phyloP scores from a whole-genome alignment of 73 alveolate species.

The Paramecium octaurelia region DNA sequence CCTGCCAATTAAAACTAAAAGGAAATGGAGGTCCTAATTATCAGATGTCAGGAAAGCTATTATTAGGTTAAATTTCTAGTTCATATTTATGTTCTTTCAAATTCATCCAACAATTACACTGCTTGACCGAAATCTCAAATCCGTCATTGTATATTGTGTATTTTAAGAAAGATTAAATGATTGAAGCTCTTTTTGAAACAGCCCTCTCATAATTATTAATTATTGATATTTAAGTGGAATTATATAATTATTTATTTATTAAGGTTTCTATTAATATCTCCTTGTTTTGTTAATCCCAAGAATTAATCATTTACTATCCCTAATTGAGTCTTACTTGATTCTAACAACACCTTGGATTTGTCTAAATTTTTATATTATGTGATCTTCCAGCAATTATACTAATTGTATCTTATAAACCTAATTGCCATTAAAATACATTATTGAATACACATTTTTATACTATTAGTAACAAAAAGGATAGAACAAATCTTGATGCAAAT shows the following conservation, averaged over 20 bases:
- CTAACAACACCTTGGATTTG: not conserved
- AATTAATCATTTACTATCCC: not conserved
- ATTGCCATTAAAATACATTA: not conserved
- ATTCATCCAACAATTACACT: not conserved
- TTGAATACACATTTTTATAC: too few relatives aligned
- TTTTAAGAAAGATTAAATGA: slow-evolving; percentile 72
- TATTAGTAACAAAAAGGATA: not conserved
- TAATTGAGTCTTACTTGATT: not conserved
- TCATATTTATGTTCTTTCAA: not conserved
- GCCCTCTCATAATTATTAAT: slow-evolving; percentile 73
- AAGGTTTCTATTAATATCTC: too few relatives aligned
- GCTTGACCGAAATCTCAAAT: slow-evolving; percentile 55
- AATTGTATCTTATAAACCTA: not conserved
- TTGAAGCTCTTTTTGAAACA: slow-evolving; percentile 77
- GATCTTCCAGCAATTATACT: not conserved
- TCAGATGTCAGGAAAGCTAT: not conserved
- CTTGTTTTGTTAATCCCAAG: too few relatives aligned
- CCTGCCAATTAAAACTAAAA: too few relatives aligned
- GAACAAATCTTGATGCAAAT: too few relatives aligned
- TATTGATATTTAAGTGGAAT: slow-evolving; percentile 36
- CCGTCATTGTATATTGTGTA: not conserved
- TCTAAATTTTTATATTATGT: not conserved
- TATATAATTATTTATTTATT: too few relatives aligned
- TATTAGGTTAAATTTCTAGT: not conserved
- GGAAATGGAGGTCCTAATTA: not conserved